These are phyloP conservation scores for Chenopodium album DNA, from an alignment of 148 eudicot genomes.

Conservation along the genomic window DNA sequence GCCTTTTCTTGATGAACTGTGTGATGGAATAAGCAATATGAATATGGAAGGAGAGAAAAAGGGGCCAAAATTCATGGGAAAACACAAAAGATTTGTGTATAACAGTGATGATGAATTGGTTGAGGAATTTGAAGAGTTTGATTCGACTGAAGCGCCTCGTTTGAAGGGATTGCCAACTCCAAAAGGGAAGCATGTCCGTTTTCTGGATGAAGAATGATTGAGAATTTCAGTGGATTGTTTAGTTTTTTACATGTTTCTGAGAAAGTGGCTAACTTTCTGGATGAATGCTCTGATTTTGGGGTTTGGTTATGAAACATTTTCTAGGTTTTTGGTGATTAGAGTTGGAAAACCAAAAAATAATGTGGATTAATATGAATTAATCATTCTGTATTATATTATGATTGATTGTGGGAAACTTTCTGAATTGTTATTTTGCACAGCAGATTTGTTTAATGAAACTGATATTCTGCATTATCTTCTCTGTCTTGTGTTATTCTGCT, in stretches of 20 bases:
- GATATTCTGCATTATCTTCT: too few relatives aligned
- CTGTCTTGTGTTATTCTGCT: too few relatives aligned
- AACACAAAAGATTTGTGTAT: slow-evolving; percentile 63
- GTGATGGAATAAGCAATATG: slow-evolving; percentile 59
- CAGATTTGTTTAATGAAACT: too few relatives aligned
- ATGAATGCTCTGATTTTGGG: neutral
- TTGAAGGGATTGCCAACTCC: slow-evolving; percentile 68
- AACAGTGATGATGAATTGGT: slow-evolving; percentile 71
- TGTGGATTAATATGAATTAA: slow-evolving; percentile 1
- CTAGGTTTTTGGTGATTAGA: neutral
- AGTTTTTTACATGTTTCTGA: neutral
- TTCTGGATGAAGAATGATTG: slow-evolving; percentile 36
- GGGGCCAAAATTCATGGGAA: slow-evolving; percentile 39
- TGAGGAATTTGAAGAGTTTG: slow-evolving; percentile 15
- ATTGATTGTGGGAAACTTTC: neutral
- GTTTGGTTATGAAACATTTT: neutral
- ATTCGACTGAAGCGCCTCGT: slow-evolving; percentile 21
- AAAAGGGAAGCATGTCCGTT: slow-evolving; percentile 65
- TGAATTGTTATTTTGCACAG: neutral
- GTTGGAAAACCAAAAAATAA: neutral
- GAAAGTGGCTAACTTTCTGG: slow-evolving; percentile 47
- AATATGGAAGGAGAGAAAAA: slow-evolving; percentile 31
- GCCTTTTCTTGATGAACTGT: slow-evolving; percentile 50
- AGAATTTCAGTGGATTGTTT: neutral
- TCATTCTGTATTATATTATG: neutral